Conservation (phyloP, 75 land plant genomes). For the Picea glauca region DNA sequence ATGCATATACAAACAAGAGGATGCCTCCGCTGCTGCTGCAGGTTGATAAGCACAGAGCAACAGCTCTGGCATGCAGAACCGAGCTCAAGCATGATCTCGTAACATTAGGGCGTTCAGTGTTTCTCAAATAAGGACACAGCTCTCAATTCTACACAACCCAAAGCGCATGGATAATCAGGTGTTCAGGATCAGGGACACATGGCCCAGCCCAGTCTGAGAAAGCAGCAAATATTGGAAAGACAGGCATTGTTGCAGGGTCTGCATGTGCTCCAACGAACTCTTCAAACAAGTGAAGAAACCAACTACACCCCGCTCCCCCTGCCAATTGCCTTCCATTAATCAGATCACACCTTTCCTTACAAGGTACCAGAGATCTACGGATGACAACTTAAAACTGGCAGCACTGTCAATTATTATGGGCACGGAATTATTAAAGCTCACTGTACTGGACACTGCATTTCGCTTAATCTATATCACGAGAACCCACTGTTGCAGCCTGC, state of each 20-base stretch:
- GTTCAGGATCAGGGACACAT: not conserved
- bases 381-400: not conserved
- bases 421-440: not conserved
- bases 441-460: not conserved
- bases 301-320: not conserved
- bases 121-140: not conserved
- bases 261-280: not conserved
- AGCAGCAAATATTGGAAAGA: not conserved
- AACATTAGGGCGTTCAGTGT: not conserved
- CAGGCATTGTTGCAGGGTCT: not conserved
- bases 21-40: not conserved
- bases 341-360: not conserved
- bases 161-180: not conserved
- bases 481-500: conserved; percentile 5
- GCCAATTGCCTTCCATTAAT: not conserved
- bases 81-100: no score
- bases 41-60: not conserved
- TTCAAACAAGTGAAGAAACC: no score
- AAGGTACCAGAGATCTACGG: not conserved
- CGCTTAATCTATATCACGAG: conserved; percentile 4
- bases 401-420: not conserved
- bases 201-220: not conserved
- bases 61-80: not conserved
- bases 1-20: not conserved
- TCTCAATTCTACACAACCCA: not conserved